Base-by-base conservation (phyloP, 176 grass and related monocot genomes). In the Aegilops tauschii region DNA sequence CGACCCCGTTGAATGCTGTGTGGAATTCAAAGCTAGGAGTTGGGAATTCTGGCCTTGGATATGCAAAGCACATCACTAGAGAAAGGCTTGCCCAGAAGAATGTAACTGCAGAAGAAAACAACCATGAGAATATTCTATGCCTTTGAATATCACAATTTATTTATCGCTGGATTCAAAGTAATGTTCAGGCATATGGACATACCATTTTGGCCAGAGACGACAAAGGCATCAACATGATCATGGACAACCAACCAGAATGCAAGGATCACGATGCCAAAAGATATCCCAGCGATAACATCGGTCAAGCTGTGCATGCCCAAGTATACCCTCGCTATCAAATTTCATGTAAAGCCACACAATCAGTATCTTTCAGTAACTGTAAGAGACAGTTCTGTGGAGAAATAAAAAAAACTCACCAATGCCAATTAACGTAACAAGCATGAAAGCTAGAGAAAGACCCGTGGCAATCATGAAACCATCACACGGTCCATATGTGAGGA, bases 21-120 rank as follows among this genome's bases (percentile, higher is more conserved):
- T 99, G 97, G 76, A 88, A 96, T 23, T 99, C 97, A 87, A 94
- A 99, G 85, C 97, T 99, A 52, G 97, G 97, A 6, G 97, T 99
- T 27, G 94, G 94, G 58, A 96, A 89, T 70, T 99, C 97, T 79
- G 97, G 94, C 74, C 76, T 91, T 3, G 97, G 97, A 76, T 99
- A 99, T 31, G 97, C 92, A 81, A 99, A 96, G 76, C 92, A 96
- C 27, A 94, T 40, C 52, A 99, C 73, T 5, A 99, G 80, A 61
- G 97, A 91, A 65, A 99, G 85, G 59, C 90, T 78, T 68, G 90
- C 92, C 93, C 89, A 99, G 89, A 99, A 99, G 77, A 90, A 89
- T 74, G 97, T 84, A 63, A 99, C 97, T 99, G 88, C 77, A 81
- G 66, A 78, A 64, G 9, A 61, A 61, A 44, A 27, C 66, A 61